Base-by-base conservation (phyloP, 2,329 filamentous ascomycete genomes). In the Polytolypa hystricis region DNA sequence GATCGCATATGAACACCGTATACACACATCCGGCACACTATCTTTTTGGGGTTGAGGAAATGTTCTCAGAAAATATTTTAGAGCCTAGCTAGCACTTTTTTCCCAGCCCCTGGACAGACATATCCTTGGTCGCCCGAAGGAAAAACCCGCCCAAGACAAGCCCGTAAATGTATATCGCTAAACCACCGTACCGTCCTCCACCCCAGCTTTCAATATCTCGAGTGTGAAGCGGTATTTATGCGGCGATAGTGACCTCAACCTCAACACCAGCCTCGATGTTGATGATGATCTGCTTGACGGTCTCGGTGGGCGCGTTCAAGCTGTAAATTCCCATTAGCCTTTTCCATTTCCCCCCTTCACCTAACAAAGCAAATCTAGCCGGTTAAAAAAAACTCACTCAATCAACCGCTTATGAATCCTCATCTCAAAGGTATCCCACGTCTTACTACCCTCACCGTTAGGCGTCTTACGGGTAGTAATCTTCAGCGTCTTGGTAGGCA, bases 401-500 rank as follows among this genome's bases (percentile, higher is more conserved):
- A 95, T 95, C 62, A 95, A 76, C 56, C 87, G 83, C 82, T 95
- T 95, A 79, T 95, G 86, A 66, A 95, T 93, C 73, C 89, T 82
- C 86, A 98, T 93, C 81, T 98, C 89, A 70, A 75, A 98, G 68
- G 76, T 80, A 67, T 96, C 91, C 91, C 91, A 98, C 63, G 91
- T 98, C 85, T 98, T 98, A 70, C 83, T 93, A 73, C 91, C 91
- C 79, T 98, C 91, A 83, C 91, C 91, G 72, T 84, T 91, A 66
- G 91, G 91, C 51, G 91, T 96, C 83, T 98, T 98, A 63, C 91
- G 83, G 75, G 91, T 94, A 65, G 84, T 85, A 75, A 94, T 79
- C 77, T 91, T 85, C 60, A 96, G 78, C 66, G 78, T 84, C 81
- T 95, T 94, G 74, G 87, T 95, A 58, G 91, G 86, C 59, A 95